Conservation (phyloP, 495 filamentous ascomycete genomes). For the Parmelia sp. region DNA sequence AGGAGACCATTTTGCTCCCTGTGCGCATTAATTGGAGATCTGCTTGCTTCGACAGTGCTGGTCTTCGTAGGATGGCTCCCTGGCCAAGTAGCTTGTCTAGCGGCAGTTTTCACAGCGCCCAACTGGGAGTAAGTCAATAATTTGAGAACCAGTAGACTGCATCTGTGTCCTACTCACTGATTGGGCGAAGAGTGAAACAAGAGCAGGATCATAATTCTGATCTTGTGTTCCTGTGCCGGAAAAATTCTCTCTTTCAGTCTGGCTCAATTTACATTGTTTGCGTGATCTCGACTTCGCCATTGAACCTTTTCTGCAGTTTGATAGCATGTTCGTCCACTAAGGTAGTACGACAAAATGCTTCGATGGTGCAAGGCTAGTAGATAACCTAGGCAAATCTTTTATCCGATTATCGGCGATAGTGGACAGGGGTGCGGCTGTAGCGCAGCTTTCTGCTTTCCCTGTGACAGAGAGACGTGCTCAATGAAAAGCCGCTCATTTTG, state of each 20-base stretch:
- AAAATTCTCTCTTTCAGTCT: too few species aligned
- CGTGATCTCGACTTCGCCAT: not conserved
- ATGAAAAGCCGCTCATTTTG: not conserved
- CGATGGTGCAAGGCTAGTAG: too few species aligned
- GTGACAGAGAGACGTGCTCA: conserved; percentile 1
- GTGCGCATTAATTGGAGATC: not conserved
- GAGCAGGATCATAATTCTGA: conserved; percentile 57
- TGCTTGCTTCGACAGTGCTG: not conserved
- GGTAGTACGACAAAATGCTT: too few species aligned
- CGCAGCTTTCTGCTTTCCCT: conserved; percentile 2
- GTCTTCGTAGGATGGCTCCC: not conserved
- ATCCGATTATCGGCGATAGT: conserved; percentile 1
- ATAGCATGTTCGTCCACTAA: too few species aligned
- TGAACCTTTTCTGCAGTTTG: not conserved
- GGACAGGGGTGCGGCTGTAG: not conserved
- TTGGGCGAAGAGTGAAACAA: conserved; percentile 72
- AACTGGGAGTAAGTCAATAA: conserved; percentile 11
- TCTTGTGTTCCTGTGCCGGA: not conserved
- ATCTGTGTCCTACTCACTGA: not conserved
- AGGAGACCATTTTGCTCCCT: not conserved
- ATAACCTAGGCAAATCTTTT: not conserved
- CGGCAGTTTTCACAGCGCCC: conserved; percentile 15
- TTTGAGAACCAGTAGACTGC: not conserved
- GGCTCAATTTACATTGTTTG: not conserved
- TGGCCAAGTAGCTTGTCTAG: not conserved